These are phyloP conservation scores for Euphorbia peplus DNA, from an alignment of 345 rosid species.

Conservation along the genomic window DNA sequence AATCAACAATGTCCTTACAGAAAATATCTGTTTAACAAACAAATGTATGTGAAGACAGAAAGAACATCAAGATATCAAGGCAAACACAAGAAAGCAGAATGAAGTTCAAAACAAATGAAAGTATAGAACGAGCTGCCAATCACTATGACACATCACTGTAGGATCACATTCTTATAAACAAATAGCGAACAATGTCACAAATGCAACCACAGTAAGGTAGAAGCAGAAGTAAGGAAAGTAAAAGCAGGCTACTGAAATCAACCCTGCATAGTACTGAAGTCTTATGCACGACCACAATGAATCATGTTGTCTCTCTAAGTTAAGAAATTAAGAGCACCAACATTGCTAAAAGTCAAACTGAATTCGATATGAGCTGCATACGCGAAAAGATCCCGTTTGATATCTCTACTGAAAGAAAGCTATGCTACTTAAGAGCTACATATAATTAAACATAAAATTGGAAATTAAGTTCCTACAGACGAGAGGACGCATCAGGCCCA, in stretches of 20 bases:
- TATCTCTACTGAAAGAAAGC: slow-evolving; percentile 27
- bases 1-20: too few relatives aligned
- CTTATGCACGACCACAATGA: slow-evolving; percentile 12
- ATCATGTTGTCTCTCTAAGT: slow-evolving; percentile 12
- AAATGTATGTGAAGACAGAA: background rate
- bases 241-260: slow-evolving; percentile 4
- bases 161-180: background rate
- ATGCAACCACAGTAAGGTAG: background rate
- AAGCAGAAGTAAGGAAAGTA: background rate
- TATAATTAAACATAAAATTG: slow-evolving; percentile 44
- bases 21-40: background rate
- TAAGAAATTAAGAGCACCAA: background rate
- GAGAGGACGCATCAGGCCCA: slow-evolving; percentile 44
- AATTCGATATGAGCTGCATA: slow-evolving; percentile 20
- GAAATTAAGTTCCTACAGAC: slow-evolving; percentile 52
- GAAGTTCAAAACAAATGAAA: background rate
- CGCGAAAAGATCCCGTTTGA: slow-evolving; percentile 10
- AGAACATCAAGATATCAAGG: background rate
- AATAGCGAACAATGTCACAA: background rate
- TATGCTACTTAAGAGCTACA: slow-evolving; percentile 29
- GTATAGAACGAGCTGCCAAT: background rate
- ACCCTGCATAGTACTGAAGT: slow-evolving; percentile 5
- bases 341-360: slow-evolving; percentile 24
- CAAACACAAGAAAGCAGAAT: background rate
- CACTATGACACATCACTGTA: background rate